Base-by-base conservation (phyloP, 345 rosid species). In the Boechera stricta region DNA sequence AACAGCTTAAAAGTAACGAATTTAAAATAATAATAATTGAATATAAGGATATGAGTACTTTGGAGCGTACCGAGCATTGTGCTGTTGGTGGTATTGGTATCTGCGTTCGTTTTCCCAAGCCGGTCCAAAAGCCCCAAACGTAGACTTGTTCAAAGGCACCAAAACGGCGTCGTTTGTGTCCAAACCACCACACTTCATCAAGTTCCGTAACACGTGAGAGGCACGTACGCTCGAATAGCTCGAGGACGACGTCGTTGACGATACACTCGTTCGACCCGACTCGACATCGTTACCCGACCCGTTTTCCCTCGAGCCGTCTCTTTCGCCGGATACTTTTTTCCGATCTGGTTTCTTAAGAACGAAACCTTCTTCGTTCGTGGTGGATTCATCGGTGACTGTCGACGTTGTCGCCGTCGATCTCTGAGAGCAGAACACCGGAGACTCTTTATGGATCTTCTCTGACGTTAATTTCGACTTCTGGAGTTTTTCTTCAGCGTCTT, bases 111-210 rank as follows among this genome's bases (percentile, higher is more conserved):
- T 86, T 70, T 81, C 81, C 89, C 85, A 75, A 5, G 71, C 41
- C 66, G 73, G 74, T 32, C 80, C 87, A 35, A 67, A 68, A 21
- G 68, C n/a, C 21, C 73, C 53, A 44, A 63, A 65, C 24, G 55
- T 66, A 54, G 78, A 69, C 63, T 61, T 79, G 38, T 78, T 83
- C 72, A 79, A 48, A 48, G 70, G 74, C 55, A 85, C 80, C 15
- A 89, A 35, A 29, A 79, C 89, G 18, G 80, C 72, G 33, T 91
- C 89, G 38, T 85, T 79, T 6, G 87, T 84, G 16, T 82, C 87
- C 26, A 63, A 78, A 48, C 86, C 84, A 5, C 93, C 84, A 33
- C 97, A 89, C 28, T 69, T 81, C 45, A 87, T 74, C 64, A 86
- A 77, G 67, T 68, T 86, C 33, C 91, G 64, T 18, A 89, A 58